phyloP scores from a whole-genome alignment of 495 filamentous ascomycete genomes.

The Xylaria sp. region DNA sequence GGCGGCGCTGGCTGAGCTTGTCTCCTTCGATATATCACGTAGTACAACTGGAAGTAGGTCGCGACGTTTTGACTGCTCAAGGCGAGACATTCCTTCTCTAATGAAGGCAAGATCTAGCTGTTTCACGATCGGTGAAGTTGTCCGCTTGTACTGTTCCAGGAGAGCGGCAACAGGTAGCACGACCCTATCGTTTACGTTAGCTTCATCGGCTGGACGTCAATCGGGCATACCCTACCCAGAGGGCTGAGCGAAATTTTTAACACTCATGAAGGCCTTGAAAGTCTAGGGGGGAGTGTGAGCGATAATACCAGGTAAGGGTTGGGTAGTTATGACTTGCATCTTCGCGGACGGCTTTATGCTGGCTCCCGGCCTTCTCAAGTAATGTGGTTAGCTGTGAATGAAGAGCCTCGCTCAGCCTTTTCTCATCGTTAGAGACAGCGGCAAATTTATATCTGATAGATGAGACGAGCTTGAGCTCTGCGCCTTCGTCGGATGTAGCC shows the following conservation, averaged over 20 bases:
- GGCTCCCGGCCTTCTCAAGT: slow-evolving; percentile 82
- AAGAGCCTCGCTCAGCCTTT: slow-evolving; percentile 77
- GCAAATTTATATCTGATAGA: slow-evolving; percentile 92
- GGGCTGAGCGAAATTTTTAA: slow-evolving; percentile 53
- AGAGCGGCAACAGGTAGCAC: slow-evolving; percentile 83
- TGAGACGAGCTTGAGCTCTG: slow-evolving; percentile 84
- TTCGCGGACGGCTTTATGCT: slow-evolving; percentile 74
- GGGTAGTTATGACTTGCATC: slow-evolving; percentile 30
- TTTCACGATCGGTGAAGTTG: slow-evolving; percentile 70
- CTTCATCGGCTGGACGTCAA: slow-evolving; percentile 20
- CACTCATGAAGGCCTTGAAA: slow-evolving; percentile 42
- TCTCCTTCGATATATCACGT: slow-evolving; percentile 72
- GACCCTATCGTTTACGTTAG: slow-evolving; percentile 57
- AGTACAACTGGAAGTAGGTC: slow-evolving; percentile 75
- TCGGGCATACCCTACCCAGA: slow-evolving; percentile 42
- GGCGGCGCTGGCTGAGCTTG: slow-evolving; percentile 67
- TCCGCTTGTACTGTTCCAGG: slow-evolving; percentile 88
- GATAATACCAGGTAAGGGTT: neutral
- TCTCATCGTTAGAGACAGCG: slow-evolving; percentile 77
- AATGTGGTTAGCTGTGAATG: slow-evolving; percentile 81
- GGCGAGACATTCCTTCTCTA: slow-evolving; percentile 80
- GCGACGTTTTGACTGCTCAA: slow-evolving; percentile 56
- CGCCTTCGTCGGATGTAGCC: slow-evolving; percentile 58
- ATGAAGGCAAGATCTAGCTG: slow-evolving; percentile 91
- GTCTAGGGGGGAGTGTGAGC: slow-evolving; percentile 33